Evolutionary conservation across 1,284 basidiomycete genomes (phyloP), one percentile per base, ranked within the genome.

Genomic region (Microbotryum intermedium): DNA sequence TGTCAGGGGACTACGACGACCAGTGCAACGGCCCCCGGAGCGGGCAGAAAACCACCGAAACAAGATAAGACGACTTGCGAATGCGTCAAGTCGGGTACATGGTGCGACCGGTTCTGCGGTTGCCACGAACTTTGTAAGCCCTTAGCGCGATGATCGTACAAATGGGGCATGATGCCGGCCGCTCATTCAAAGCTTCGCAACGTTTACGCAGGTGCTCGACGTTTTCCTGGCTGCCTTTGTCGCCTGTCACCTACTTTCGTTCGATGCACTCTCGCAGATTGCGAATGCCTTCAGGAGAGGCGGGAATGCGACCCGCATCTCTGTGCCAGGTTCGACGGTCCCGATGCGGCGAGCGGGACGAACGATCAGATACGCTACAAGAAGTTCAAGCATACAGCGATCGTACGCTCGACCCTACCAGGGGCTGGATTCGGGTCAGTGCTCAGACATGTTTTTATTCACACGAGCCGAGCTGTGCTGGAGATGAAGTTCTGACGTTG

Each of bases 281-380:
- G 6, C 11, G 5, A 7, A 2, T 60, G 59, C 39, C 42, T 20
- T 6, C 20, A 49, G 2, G 54, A 21, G 0, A 21, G 5, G 1
- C 59, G 59, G 21, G 54, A 56, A 10, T 60, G 59, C 50, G 50
- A 60, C 20, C 54, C 54, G 10, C 50, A 48, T 11, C 16, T 52
- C 21, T 60, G 59, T 45, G 50, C 23, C 34, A 52, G 59, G 20
- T 2, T 46, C 2, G 23, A 28, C 6, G 10, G 54, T 6, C 34
- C 34, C 34, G 34, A 39, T 39, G 20, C 42, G 55, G 58, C 18
- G 10, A 54, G 26, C 0, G 54, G 58, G 44, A 6, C 2, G 2
- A 59, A 59, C 30, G 34, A 49, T 44, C 9, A 13, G 6, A 51
- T 54, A 18, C 53, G 53, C 13, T 44, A 48, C 10, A 21, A 44